Percentiles rank a stretch among this genome's conserved stretches.
phyloP scores from a whole-genome alignment of 305 asterid species.

The Fraxinus ornus region DNA sequence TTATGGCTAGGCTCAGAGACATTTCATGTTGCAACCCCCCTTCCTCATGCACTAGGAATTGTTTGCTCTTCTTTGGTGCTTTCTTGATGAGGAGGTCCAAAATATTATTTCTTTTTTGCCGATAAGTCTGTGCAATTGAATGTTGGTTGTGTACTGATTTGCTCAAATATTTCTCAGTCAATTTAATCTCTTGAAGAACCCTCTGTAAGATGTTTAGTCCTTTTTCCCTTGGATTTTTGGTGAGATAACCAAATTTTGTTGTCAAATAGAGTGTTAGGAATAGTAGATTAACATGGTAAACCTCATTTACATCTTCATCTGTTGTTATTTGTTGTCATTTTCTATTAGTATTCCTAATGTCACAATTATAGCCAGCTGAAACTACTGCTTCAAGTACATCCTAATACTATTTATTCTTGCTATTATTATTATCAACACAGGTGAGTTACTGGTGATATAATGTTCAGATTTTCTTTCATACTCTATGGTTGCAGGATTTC shows the following conservation, averaged over 20 bases:
- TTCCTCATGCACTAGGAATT: not conserved
- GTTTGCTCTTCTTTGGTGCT: not conserved
- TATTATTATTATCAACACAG: not conserved
- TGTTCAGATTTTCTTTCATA: slow-evolving; percentile 14
- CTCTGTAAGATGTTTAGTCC: not conserved
- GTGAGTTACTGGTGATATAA: not conserved
- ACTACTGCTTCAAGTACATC: not conserved
- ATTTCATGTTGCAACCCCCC: not conserved
- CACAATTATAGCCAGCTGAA: not conserved
- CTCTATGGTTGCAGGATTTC: slow-evolving; percentile 34
- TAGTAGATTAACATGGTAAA: not conserved
- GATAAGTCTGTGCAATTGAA: not conserved
- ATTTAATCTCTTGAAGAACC: not conserved
- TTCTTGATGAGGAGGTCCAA: not conserved
- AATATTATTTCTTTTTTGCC: not conserved
- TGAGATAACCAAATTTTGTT: not conserved
- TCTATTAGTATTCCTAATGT: not conserved
- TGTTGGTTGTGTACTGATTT: not conserved
- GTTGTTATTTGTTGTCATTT: not conserved
- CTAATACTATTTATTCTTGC: not conserved
- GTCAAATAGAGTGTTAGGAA: not conserved
- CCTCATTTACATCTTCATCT: not conserved
- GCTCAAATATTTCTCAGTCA: not conserved
- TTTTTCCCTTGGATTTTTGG: not conserved
- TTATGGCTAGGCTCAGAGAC: not conserved